These are phyloP conservation scores for Purshia tridentata DNA, from an alignment of 306 rosid species.

Conservation along the genomic window DNA sequence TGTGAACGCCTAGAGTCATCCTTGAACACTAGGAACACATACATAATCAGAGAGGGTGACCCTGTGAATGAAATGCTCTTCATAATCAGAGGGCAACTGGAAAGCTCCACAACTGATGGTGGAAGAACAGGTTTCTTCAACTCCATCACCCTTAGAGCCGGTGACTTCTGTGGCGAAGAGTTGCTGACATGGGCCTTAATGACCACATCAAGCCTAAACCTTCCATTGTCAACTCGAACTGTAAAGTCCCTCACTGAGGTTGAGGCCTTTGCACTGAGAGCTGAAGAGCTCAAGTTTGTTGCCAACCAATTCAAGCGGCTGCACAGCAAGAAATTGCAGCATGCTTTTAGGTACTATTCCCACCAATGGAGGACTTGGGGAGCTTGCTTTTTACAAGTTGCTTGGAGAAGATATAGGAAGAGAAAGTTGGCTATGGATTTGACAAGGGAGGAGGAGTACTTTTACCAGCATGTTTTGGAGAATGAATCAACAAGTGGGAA, in stretches of 20 bases:
- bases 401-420: conserved; percentile 72
- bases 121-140: conserved; percentile 84
- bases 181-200: conserved; percentile 81
- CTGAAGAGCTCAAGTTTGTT: conserved; percentile 73
- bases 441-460: conserved; percentile 52
- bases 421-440: conserved; percentile 58
- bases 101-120: conserved; percentile 86
- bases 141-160: conserved; percentile 61
- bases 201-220: conserved; percentile 50
- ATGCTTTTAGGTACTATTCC: conserved; percentile 80
- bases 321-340: conserved; percentile 84
- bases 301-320: conserved; percentile 78
- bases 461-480: conserved; percentile 29
- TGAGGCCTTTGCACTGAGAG: conserved; percentile 83
- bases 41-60: conserved; percentile 69
- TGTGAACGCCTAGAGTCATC: conserved; percentile 86
- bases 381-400: conserved; percentile 70
- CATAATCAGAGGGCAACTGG: conserved; percentile 76
- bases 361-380: conserved; percentile 96
- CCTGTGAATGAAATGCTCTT: conserved; percentile 90
- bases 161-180: conserved; percentile 92
- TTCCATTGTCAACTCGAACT: conserved; percentile 72
- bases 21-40: conserved; percentile 61
- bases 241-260: conserved; percentile 69
- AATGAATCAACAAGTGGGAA: not conserved